Base-by-base conservation (phyloP, 2,329 filamentous ascomycete genomes). In the Byssoonygena ceratinophila region DNA sequence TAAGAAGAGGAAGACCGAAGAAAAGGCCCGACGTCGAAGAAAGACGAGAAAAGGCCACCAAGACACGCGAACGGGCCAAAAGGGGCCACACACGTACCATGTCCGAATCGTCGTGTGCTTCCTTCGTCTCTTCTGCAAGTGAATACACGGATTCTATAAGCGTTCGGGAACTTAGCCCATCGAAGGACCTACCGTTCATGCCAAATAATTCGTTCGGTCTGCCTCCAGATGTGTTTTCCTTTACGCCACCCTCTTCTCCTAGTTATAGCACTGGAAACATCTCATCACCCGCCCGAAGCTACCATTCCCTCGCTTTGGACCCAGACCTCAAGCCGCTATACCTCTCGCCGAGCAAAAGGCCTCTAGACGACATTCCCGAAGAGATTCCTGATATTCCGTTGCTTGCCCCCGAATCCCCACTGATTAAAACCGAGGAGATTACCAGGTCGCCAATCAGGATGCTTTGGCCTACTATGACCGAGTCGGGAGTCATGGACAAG, bases 1-100 rank as follows among this genome's bases (percentile, higher is more conserved):
- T 77, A 34, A 85, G 85, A 69, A 80, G 84, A 55, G 81, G 82
- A 46, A 72, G 81, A 40, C 81, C 81, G 18, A 79, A 78, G 70
- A 84, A 83, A 68, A 70, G 79, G 27, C 80, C 79, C 7, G 78
- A 81, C 52, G 72, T 78, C 65, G 79, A 80, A 36, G 71, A 78
- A 40, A 72, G 79, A 51, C 67, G 76, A 22, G 73, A 76, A 12
- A 83, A 83, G 60, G 75, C 79, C 32, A 71, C 66, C 49, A 72
- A 73, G 59, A 77, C 78, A 39, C 72, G 79, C 39, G 62, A 72
- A 58, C 69, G 62, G 37, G 64, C 64, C 7, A 64, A 66, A 31
- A 70, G 66, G 52, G 55, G 60, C 7, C 63, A 67, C 34, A 64
- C 66, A 25, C 48, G 68, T 11, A 71, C 63, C 11, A 59, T 60